Conservation (phyloP, 345 rosid genomes). For the Camelina laxa region DNA sequence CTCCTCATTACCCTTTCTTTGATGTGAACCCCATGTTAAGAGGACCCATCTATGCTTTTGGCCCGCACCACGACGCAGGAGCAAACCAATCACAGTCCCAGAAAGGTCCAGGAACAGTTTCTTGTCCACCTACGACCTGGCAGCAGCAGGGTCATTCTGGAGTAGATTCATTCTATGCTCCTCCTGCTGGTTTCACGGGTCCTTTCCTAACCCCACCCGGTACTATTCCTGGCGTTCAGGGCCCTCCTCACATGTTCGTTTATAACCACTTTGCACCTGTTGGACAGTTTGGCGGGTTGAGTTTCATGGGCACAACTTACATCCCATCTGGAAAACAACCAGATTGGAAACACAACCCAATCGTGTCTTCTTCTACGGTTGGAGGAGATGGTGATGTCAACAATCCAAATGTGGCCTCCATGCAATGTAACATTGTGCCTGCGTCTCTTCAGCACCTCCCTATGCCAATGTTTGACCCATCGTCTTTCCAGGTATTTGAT, state of each 20-base stretch:
- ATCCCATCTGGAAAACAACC: constrained; percentile 93
- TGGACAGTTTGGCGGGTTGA: constrained; percentile 96
- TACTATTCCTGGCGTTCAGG: constrained; percentile 86
- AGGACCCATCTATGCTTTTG: constrained; percentile 85
- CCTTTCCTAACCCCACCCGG: constrained; percentile 92
- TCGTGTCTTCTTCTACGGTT: constrained; percentile 57
- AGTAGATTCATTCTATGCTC: constrained; percentile 92
- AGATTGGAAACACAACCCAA: constrained; percentile 89
- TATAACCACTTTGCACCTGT: constrained; percentile 98
- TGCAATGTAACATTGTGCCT: constrained; percentile 72
- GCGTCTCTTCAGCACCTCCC: constrained; percentile 82
- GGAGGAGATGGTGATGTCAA: constrained; percentile 69
- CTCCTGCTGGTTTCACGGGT: constrained; percentile 84
- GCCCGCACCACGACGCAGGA: constrained; percentile 81
- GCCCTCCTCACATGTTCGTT: constrained; percentile 94
- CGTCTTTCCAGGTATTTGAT: constrained; percentile 86
- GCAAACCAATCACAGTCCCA: constrained; percentile 74
- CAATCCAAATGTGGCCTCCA: constrained; percentile 57
- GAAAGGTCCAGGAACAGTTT: constrained; percentile 63
- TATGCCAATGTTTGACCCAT: constrained; percentile 89
- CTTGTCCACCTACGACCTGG: constrained; percentile 78
- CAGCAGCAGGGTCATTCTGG: constrained; percentile 82
- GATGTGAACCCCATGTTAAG: constrained; percentile 94
- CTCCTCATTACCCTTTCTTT: constrained; percentile 84
- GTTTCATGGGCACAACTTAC: constrained; percentile 94